Base-by-base conservation (phyloP, 805 yeast genomes). In the Saccharomycopsis microspora region DNA sequence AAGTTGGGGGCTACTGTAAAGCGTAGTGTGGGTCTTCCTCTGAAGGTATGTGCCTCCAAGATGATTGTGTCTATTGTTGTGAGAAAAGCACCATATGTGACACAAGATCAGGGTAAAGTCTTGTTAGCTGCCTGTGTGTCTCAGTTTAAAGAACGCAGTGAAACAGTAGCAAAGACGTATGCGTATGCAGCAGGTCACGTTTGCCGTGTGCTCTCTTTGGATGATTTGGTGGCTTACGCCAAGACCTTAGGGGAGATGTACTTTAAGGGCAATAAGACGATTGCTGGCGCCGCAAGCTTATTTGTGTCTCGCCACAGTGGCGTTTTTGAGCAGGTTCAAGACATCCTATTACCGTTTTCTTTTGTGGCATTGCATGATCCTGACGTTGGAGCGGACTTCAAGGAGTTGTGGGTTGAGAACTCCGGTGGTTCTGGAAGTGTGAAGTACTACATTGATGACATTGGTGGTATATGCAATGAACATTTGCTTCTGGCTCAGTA, bases 1-100 rank as follows among this genome's bases (percentile, higher is more conserved):
- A 67, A 65, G 37, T 64, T 87, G 39, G 38, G 39, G 28, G 58
- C 64, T 27, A 74, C 86, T 1, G 75, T 85, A 5, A 78, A 78
- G 51, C 73, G 69, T 48, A 76, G 94, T 0, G 85, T 89, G 27
- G 97, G 97, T 0, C 67, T 93, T 9, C 97, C 97, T 0, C 86
- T 97, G 0, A 87, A 90, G 58, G 87, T 85, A 0, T 86, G 89
- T 29, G 88, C 90, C 0, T 76, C 95, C 4, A 74, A 79, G 52
- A 80, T 88, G 0, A 61, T 89, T 7, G 85, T 82, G 5, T 71
- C 76, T 19, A 60, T 87, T 42, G 53, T 73, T 11, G 56, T 64
- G 1, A 64, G 67, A 48, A 39, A 51, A 34, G 11, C 35, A 6
- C 67, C 77, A 0, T 58, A 61, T 5, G 51, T 65, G 9, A 57